A percentile compares a stretch with the other conserved stretches of the same genome.
phyloP scores from a whole-genome alignment of 2,329 filamentous ascomycete genomes.

The Ophiocordyceps robertsii region DNA sequence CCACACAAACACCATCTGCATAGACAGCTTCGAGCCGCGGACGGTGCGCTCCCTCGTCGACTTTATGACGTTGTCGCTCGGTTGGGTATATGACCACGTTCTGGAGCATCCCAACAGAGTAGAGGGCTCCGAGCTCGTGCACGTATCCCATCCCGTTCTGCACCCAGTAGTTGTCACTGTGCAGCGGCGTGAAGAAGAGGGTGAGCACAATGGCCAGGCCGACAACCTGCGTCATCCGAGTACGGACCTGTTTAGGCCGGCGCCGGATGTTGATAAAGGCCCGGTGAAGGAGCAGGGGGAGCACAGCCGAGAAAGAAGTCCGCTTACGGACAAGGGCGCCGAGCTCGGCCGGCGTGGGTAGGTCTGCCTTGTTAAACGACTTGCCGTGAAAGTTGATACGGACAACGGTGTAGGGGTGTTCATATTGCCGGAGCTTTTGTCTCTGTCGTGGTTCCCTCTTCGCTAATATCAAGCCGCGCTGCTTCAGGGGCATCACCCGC shows the following conservation, averaged over 20 bases:
- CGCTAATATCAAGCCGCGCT: slow-evolving; percentile 4
- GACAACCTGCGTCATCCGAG: slow-evolving; percentile 53
- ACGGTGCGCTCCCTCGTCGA: slow-evolving; percentile 56
- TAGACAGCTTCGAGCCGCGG: background rate
- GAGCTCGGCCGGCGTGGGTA: slow-evolving; percentile 58
- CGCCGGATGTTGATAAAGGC: slow-evolving; percentile 56
- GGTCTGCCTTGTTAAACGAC: slow-evolving; percentile 26
- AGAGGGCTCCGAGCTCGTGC: slow-evolving; percentile 57
- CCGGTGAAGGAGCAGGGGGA: slow-evolving; percentile 54
- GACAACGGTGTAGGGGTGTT: too few species aligned
- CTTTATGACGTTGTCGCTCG: slow-evolving; percentile 67
- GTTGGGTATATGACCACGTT: slow-evolving; percentile 62
- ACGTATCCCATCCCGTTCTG: slow-evolving; percentile 64
- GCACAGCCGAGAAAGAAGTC: slow-evolving; percentile 46
- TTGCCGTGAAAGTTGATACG: too few species aligned
- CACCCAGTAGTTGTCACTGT: slow-evolving; percentile 54
- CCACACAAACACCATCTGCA: background rate
- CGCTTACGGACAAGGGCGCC: slow-evolving; percentile 53
- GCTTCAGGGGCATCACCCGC: slow-evolving; percentile 4
- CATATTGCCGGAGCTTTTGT: background rate
- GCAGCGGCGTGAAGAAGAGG: slow-evolving; percentile 59
- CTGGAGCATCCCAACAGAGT: slow-evolving; percentile 68
- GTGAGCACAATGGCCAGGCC: slow-evolving; percentile 49
- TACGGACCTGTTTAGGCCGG: slow-evolving; percentile 49
- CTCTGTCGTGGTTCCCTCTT: background rate